These are phyloP conservation scores for Erodium moschatum DNA, from an alignment of 441 rosid species.

Conservation along the genomic window DNA sequence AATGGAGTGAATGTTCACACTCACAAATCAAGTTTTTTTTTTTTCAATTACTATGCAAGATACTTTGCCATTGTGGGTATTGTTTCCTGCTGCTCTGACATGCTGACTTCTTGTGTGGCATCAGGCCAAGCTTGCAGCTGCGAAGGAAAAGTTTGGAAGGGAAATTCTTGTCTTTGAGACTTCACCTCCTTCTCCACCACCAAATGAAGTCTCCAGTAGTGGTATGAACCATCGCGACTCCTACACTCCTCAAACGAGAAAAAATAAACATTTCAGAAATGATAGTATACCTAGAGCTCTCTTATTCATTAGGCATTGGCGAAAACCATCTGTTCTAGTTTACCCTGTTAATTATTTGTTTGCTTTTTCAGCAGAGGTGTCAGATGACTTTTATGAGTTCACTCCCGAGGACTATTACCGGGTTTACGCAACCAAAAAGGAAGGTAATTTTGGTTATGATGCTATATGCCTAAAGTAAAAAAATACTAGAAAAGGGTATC, in stretches of 20 bases:
- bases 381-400: conserved; percentile 78
- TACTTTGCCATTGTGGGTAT: neutral
- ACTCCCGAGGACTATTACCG: conserved; percentile 71
- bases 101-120: conserved; percentile 14
- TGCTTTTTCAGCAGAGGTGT: conserved; percentile 37
- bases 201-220: conserved; percentile 32
- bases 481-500: neutral
- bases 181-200: conserved; percentile 28
- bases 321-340: conserved; percentile 1
- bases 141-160: conserved; percentile 60
- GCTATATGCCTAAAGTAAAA: neutral
- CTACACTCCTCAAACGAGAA: neutral
- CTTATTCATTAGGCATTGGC: neutral
- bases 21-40: neutral
- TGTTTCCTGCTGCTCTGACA: neutral
- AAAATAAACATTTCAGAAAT: neutral
- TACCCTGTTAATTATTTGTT: conserved; percentile 9
- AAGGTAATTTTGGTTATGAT: conserved; percentile 33
- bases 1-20: neutral
- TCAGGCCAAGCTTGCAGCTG: conserved; percentile 53
- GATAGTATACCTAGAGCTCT: neutral
- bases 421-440: conserved; percentile 44
- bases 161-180: conserved; percentile 76
- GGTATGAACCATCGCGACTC: conserved; percentile 27
- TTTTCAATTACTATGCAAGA: neutral